A percentile compares a stretch with the other conserved stretches of the same genome.
Conservation (phyloP, 2,329 filamentous ascomycete genomes). For the Colletotrichum destructivum region DNA sequence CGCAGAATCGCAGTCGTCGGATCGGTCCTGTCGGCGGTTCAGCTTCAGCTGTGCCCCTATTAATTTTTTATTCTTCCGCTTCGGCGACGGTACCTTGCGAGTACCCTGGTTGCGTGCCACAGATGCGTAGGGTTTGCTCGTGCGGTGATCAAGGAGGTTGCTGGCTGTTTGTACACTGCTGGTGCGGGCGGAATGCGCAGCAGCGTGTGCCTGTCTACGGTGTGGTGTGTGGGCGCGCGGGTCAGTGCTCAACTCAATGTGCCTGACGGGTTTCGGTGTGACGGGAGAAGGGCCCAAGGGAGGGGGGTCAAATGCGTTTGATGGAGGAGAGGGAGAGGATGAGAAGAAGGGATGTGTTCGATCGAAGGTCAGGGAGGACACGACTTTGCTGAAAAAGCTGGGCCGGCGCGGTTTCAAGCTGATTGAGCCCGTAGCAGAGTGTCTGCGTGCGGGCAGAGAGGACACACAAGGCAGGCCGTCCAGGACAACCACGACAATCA, state of each 20-base stretch:
- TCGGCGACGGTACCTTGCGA: slow-evolving; percentile 5
- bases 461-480: slow-evolving; percentile 11
- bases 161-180: slow-evolving; percentile 8
- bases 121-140: slow-evolving; percentile 16
- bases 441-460: slow-evolving; percentile 27
- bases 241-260: slow-evolving; percentile 42
- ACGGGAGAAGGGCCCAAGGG: slow-evolving; percentile 26
- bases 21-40: slow-evolving; percentile 27
- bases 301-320: background rate
- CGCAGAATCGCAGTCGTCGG: slow-evolving; percentile 24
- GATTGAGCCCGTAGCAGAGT: slow-evolving; percentile 41
- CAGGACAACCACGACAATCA: slow-evolving; percentile 13
- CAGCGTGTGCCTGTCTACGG: background rate
- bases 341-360: slow-evolving; percentile 38
- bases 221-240: slow-evolving; percentile 27
- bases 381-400: slow-evolving; percentile 26
- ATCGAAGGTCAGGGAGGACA: slow-evolving; percentile 38
- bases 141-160: slow-evolving; percentile 27
- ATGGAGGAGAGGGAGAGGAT: slow-evolving; percentile 16
- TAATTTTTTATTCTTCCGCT: background rate
- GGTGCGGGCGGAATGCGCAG: slow-evolving; percentile 1
- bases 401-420: slow-evolving; percentile 41
- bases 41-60: slow-evolving; percentile 39
- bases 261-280: slow-evolving; percentile 41
- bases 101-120: slow-evolving; percentile 3